phyloP scores from a whole-genome alignment of 768 basidiomycete species.

The Mycena metata region DNA sequence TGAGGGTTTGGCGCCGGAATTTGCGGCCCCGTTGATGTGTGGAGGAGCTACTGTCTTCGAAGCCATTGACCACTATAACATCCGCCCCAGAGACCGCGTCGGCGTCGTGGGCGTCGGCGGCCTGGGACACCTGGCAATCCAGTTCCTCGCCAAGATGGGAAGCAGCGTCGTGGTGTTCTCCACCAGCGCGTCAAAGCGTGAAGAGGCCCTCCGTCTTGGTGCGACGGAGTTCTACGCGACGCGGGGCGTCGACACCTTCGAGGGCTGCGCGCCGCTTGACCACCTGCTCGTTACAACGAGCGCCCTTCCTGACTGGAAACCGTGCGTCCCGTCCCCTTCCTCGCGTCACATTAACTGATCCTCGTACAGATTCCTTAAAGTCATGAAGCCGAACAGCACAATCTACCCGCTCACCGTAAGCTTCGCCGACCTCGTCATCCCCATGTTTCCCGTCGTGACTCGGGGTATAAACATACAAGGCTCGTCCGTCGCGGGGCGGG shows the following conservation, averaged over 20 bases:
- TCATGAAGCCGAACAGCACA: conserved; percentile 20
- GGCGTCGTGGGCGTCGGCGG: conserved; percentile 53
- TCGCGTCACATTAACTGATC: no score
- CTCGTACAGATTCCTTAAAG: conserved; percentile 8
- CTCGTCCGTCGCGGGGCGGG: conserved; percentile 16
- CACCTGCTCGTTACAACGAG: conserved; percentile 46
- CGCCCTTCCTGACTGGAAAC: conserved; percentile 24
- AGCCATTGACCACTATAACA: conserved; percentile 35
- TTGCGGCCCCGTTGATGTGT: conserved; percentile 41
- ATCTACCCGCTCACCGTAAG: conserved; percentile 29
- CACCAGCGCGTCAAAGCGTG: conserved; percentile 47
- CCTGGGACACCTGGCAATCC: conserved; percentile 54
- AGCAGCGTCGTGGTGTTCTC: conserved; percentile 54
- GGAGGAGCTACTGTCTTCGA: conserved; percentile 42
- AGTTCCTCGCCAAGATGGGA: conserved; percentile 56
- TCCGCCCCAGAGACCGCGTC: conserved; percentile 49
- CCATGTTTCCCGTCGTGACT: conserved; percentile 1
- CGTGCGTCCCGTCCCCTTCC: conserved; percentile 6
- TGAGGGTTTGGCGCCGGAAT: conserved; percentile 44
- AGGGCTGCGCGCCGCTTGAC: conserved; percentile 38
- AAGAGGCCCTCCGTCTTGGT: conserved; percentile 49
- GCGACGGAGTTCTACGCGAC: conserved; percentile 54
- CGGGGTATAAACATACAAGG: conserved; percentile 1
- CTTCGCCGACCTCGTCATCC: conserved; percentile 9
- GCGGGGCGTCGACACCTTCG: conserved; percentile 41